A percentile compares a stretch with the other conserved stretches of the same genome.
These are phyloP conservation scores for Nemania sp. DNA, from an alignment of 2,329 filamentous ascomycete genomes.

Conservation along the genomic window DNA sequence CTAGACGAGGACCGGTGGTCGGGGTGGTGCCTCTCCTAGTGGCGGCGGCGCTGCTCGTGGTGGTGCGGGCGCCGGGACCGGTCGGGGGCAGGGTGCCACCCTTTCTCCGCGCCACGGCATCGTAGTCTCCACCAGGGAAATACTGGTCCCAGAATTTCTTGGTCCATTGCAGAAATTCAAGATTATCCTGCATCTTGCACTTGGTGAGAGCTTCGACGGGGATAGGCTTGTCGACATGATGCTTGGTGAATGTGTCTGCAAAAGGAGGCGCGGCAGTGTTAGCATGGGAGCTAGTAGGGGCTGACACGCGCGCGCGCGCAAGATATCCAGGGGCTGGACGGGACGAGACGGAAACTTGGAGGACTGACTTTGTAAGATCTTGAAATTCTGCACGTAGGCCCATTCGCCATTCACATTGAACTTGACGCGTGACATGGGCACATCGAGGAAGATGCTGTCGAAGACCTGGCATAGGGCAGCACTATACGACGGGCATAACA, in stretches of 20 bases:
- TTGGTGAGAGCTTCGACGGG: slow-evolving; percentile 88
- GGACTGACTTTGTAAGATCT: slow-evolving; percentile 88
- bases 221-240: slow-evolving; percentile 86
- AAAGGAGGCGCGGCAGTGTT: neutral
- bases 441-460: slow-evolving; percentile 95
- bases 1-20: slow-evolving; percentile 55
- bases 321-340: too few relatives aligned
- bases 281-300: slow-evolving; percentile 2
- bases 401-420: slow-evolving; percentile 99
- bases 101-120: slow-evolving; percentile 83
- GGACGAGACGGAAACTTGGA: too few relatives aligned
- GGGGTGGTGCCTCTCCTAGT: slow-evolving; percentile 63
- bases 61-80: slow-evolving; percentile 41
- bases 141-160: slow-evolving; percentile 98
- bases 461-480: slow-evolving; percentile 96
- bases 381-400: slow-evolving; percentile 98
- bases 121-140: slow-evolving; percentile 96
- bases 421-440: slow-evolving; percentile 94
- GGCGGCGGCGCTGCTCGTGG: slow-evolving; percentile 54
- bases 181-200: slow-evolving; percentile 99
- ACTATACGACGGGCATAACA: slow-evolving; percentile 50
- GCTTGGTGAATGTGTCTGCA: slow-evolving; percentile 78
- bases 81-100: slow-evolving; percentile 65
- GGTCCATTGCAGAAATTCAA: slow-evolving; percentile 96
- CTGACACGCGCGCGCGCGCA: too few relatives aligned